A percentile compares a stretch with the other conserved stretches of the same genome.
Conservation (phyloP, 176 grass and related monocot species). For the Eleusine coracana region DNA sequence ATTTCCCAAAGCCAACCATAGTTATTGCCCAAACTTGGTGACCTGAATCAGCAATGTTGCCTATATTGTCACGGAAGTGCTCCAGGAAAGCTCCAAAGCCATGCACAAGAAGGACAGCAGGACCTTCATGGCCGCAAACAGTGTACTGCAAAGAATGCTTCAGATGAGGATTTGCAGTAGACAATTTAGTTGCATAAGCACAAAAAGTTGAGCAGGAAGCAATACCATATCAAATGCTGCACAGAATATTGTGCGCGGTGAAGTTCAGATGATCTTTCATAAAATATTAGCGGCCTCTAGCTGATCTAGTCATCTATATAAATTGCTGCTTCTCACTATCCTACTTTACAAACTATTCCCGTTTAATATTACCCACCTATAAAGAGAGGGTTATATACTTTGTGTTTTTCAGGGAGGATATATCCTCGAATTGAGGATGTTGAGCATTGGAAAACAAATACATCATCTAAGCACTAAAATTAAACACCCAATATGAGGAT, state of each 20-base stretch:
- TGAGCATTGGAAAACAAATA: not conserved
- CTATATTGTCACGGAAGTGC: conserved; percentile 90
- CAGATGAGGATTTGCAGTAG: conserved; percentile 30
- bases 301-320: conserved; percentile 17
- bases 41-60: conserved; percentile 64
- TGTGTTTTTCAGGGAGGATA: not conserved
- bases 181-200: conserved; percentile 13
- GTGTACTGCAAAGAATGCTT: conserved; percentile 65
- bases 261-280: not conserved
- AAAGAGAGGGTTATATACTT: conserved; percentile 2
- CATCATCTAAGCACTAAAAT: conserved; percentile 4
- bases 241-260: conserved; percentile 19
- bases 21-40: conserved; percentile 85
- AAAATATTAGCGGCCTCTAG: not conserved
- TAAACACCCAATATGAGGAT: conserved; percentile 24
- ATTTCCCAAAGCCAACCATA: conserved; percentile 90
- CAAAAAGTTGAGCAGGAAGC: not conserved
- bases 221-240: not conserved
- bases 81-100: conserved; percentile 96
- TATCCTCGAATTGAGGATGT: not conserved
- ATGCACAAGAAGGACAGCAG: conserved; percentile 85
- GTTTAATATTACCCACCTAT: not conserved
- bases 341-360: not conserved
- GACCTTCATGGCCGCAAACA: conserved; percentile 64
- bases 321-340: not conserved